Conservation (phyloP, 106 monocot genomes). For the Allium cepa region DNA sequence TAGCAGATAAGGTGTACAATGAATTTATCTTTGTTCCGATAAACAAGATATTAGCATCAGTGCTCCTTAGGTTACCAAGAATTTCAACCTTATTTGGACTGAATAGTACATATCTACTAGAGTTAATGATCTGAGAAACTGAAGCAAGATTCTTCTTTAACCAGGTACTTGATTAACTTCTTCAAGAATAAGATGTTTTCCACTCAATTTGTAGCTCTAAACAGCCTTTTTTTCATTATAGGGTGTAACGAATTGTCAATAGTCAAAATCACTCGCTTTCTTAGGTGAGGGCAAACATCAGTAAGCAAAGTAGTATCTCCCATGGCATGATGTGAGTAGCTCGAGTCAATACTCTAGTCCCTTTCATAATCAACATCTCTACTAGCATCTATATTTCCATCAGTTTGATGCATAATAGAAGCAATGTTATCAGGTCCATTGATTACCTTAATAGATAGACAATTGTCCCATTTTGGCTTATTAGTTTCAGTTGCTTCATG, state of each 20-base stretch:
- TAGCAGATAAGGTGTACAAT: neutral
- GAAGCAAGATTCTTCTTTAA: no score
- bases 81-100: no score
- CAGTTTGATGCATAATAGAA: neutral
- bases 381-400: neutral
- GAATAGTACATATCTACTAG: no score
- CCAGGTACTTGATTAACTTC: constrained; percentile 11
- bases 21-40: constrained; percentile 4
- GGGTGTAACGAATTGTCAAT: constrained; percentile 4
- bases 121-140: no score
- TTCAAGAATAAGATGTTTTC: neutral
- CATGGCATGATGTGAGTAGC: constrained; percentile 7
- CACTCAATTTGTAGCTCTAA: neutral
- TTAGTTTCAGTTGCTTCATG: no score
- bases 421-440: no score
- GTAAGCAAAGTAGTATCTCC: constrained; percentile 6
- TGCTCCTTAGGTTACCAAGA: neutral
- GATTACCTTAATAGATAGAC: no score
- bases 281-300: neutral
- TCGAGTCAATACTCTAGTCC: constrained; percentile 9
- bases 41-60: constrained; percentile 5
- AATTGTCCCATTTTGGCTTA: no score
- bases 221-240: constrained; percentile 1
- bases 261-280: constrained; percentile 5
- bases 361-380: constrained; percentile 1